These are phyloP conservation scores for Acorus gramineus DNA, from an alignment of 106 monocot genomes.

Conservation along the genomic window DNA sequence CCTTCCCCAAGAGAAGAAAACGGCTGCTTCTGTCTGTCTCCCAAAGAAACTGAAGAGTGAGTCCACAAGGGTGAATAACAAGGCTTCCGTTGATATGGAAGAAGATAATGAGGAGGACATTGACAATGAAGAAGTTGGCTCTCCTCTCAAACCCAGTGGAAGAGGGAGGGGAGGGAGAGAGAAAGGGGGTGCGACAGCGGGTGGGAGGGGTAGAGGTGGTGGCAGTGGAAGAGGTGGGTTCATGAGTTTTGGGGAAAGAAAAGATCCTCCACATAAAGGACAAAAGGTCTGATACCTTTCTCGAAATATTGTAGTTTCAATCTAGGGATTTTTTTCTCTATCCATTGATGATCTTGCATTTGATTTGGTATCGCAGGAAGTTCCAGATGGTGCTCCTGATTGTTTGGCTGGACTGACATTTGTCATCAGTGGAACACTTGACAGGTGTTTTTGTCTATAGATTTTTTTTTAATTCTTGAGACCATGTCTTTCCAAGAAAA, in stretches of 20 bases:
- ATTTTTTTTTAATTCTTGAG: background rate
- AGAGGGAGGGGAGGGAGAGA: slow-evolving; percentile 71
- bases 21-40: slow-evolving; percentile 12
- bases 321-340: background rate
- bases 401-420: slow-evolving; percentile 85
- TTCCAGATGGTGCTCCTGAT: slow-evolving; percentile 82
- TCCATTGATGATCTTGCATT: background rate
- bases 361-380: slow-evolving; percentile 43
- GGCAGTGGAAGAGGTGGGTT: slow-evolving; percentile 86
- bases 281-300: slow-evolving; percentile 56
- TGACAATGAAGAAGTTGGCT: slow-evolving; percentile 18
- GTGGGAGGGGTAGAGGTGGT: slow-evolving; percentile 75
- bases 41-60: slow-evolving; percentile 42
- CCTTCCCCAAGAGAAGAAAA: slow-evolving; percentile 22
- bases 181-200: slow-evolving; percentile 27
- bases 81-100: slow-evolving; percentile 8
- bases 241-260: slow-evolving; percentile 90
- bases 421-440: slow-evolving; percentile 97
- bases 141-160: slow-evolving; percentile 42
- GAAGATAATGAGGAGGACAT: slow-evolving; percentile 29
- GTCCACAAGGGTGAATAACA: background rate
- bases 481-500: no score
- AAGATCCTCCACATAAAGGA: slow-evolving; percentile 95
- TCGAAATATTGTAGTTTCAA: background rate
- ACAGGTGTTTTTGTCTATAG: slow-evolving; percentile 44